Conservation (phyloP, 805 yeast species). For the Pichia gijzeniarum region DNA sequence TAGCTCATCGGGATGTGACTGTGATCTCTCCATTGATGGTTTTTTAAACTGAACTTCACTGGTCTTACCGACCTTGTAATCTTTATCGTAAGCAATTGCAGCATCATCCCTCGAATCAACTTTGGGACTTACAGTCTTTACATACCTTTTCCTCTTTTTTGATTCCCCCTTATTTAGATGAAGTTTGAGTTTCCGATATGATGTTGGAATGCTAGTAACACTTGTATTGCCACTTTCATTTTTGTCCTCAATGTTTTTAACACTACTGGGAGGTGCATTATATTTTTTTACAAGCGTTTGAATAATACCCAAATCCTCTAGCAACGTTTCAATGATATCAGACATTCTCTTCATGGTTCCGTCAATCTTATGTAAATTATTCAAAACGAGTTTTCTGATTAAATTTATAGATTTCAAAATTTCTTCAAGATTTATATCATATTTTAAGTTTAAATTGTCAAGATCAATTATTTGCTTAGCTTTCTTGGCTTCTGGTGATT, state of each 20-base stretch:
- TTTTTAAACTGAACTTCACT: no score
- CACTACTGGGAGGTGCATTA: constrained; percentile 26
- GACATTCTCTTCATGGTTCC: constrained; percentile 38
- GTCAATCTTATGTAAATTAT: constrained; percentile 31
- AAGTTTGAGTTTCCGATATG: constrained; percentile 22
- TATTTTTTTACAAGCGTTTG: constrained; percentile 26
- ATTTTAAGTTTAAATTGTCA: constrained; percentile 22
- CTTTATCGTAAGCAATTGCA: no score
- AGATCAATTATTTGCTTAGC: constrained; percentile 24
- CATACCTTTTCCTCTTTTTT: not conserved
- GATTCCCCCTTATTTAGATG: constrained; percentile 2
- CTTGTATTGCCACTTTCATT: constrained; percentile 28
- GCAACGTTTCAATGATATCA: constrained; percentile 37
- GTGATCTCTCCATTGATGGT: not conserved
- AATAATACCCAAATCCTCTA: constrained; percentile 37
- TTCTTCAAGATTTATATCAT: constrained; percentile 24
- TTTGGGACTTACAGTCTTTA: not conserved
- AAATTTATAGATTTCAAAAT: constrained; percentile 30
- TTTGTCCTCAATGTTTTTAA: constrained; percentile 25
- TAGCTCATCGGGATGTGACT: not conserved
- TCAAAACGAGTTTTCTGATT: constrained; percentile 29
- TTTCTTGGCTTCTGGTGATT: constrained; percentile 16
- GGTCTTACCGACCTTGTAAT: no score
- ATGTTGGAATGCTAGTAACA: constrained; percentile 29
- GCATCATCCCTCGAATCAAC: no score